A percentile compares a stretch with the other conserved stretches of the same genome.
These are phyloP conservation scores for Selenicereus undatus DNA, from an alignment of 148 eudicot genomes.

Conservation along the genomic window DNA sequence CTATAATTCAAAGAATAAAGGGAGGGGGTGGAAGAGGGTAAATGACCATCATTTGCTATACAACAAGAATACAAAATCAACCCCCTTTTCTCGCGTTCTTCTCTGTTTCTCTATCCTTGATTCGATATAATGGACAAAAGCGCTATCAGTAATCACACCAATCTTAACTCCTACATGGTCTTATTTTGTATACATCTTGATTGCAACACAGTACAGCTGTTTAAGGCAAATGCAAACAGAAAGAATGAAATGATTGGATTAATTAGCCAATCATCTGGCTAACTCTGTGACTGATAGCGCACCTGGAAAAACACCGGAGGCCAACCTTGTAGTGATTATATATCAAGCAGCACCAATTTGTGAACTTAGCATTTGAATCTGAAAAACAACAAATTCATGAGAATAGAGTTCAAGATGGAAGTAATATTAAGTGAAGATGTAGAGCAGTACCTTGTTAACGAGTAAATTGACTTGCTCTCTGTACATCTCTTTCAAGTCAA, in stretches of 20 bases:
- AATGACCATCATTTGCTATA: not conserved
- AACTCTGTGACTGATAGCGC: conserved; percentile 5
- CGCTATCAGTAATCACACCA: not conserved
- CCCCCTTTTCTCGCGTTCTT: not conserved
- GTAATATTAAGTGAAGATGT: not conserved
- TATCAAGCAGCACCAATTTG: conserved; percentile 38
- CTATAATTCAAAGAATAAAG: not conserved
- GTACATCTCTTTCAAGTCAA: conserved; percentile 97
- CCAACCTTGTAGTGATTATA: conserved; percentile 6
- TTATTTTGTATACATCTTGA: not conserved
- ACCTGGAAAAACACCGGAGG: not conserved
- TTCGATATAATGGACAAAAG: not conserved
- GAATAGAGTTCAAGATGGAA: not conserved
- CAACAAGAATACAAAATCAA: not conserved
- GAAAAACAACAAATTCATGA: conserved; percentile 12
- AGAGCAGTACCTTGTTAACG: conserved; percentile 69
- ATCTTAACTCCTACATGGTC: not conserved
- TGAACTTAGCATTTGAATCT: conserved; percentile 67
- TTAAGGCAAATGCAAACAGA: not conserved
- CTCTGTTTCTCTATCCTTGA: not conserved
- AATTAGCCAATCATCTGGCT: not conserved
- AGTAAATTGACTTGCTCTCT: conserved; percentile 97
- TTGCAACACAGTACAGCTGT: not conserved
- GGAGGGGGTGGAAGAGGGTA: not conserved
- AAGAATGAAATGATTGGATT: conserved; percentile 6